phyloP scores from a whole-genome alignment of 2,329 filamentous ascomycete genomes.

The Stemphylium vesicarium region DNA sequence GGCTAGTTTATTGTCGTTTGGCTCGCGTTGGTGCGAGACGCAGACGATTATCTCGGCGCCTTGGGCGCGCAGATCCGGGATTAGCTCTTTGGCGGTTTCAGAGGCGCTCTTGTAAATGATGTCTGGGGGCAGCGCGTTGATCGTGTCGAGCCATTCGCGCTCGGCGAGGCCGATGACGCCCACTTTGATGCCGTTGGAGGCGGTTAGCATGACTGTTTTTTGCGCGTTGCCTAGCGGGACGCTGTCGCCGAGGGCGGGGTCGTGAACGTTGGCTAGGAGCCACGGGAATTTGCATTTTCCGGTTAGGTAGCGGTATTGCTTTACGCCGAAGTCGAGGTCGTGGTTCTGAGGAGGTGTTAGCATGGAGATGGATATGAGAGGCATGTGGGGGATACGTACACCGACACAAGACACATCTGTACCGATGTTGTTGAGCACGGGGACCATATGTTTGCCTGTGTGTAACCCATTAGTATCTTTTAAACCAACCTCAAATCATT shows the following conservation, averaged over 20 bases:
- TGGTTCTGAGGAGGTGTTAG: constrained; percentile 68
- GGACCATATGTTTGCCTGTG: constrained; percentile 81
- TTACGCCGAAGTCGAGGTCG: constrained; percentile 89
- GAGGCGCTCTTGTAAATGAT: constrained; percentile 82
- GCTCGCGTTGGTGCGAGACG: constrained; percentile 84
- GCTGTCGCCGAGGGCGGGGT: constrained; percentile 77
- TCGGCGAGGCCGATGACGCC: constrained; percentile 87
- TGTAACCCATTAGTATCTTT: not conserved
- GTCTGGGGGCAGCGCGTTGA: constrained; percentile 82
- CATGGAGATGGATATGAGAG: not conserved
- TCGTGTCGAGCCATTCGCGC: constrained; percentile 86
- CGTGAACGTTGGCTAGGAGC: constrained; percentile 86
- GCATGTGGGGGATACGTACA: constrained; percentile 56
- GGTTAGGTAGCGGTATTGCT: constrained; percentile 76
- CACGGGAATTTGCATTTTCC: constrained; percentile 83
- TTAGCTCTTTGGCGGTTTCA: constrained; percentile 75
- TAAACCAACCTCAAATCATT: not conserved
- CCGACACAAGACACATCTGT: constrained; percentile 84
- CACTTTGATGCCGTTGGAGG: constrained; percentile 84
- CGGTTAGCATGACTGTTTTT: constrained; percentile 76
- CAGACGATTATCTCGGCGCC: constrained; percentile 85
- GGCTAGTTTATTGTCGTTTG: constrained; percentile 87
- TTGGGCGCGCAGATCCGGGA: constrained; percentile 73
- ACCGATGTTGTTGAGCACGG: constrained; percentile 77
- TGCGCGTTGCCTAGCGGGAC: constrained; percentile 77